Evolutionary conservation across 306 rosid genomes (phyloP).

Genomic region (Arachis stenosperma): DNA sequence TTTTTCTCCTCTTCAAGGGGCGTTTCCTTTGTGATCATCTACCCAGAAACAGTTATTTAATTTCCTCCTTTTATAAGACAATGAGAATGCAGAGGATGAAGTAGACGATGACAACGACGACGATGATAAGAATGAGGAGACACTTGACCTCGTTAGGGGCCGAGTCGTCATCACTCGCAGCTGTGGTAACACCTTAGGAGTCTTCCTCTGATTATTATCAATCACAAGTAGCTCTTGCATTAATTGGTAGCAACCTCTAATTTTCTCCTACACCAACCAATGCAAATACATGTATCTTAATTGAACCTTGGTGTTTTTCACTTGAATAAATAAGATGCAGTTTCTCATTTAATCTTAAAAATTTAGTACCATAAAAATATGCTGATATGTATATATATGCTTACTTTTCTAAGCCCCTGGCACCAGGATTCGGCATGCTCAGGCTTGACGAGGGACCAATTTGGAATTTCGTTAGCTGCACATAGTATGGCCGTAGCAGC

Average conservation of each 20-base stretch:
- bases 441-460: constrained; percentile 69
- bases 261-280: constrained; percentile 70
- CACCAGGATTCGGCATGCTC: constrained; percentile 96
- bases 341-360: neutral
- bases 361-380: neutral
- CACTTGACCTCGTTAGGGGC: constrained; percentile 58
- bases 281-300: constrained; percentile 20
- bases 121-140: constrained; percentile 46
- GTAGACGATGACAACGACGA: constrained; percentile 43
- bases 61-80: constrained; percentile 79
- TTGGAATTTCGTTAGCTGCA: constrained; percentile 83
- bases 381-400: constrained; percentile 26
- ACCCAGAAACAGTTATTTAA: constrained; percentile 68
- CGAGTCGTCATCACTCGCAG: constrained; percentile 64
- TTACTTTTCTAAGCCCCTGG: constrained; percentile 88
- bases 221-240: constrained; percentile 68
- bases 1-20: constrained; percentile 44
- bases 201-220: constrained; percentile 50
- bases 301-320: neutral
- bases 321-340: neutral
- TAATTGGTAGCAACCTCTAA: constrained; percentile 73
- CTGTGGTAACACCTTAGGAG: constrained; percentile 64
- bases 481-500: constrained; percentile 90
- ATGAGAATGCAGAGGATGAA: constrained; percentile 54
- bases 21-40: constrained; percentile 78